Evolutionary conservation across 345 rosid species (phyloP).

Genomic region (Schrenkiella parvula): DNA sequence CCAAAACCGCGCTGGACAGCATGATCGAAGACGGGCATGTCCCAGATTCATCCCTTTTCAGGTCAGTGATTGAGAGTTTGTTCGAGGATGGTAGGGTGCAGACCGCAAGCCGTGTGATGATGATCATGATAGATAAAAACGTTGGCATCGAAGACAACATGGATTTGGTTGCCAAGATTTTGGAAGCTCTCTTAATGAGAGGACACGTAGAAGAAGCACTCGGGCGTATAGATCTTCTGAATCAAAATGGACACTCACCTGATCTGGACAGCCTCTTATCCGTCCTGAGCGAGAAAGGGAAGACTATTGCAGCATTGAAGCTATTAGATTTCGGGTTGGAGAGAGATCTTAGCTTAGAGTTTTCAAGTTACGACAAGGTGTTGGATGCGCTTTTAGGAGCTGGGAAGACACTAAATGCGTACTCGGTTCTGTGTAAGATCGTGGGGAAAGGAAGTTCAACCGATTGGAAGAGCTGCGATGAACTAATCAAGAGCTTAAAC

Average conservation of each 20-base stretch:
- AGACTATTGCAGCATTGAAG: constrained; percentile 81
- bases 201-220: constrained; percentile 93
- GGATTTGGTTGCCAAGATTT: constrained; percentile 72
- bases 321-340: constrained; percentile 69
- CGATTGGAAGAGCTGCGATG: constrained; percentile 67
- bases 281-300: constrained; percentile 65
- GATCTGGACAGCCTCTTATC: constrained; percentile 61
- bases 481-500: constrained; percentile 71
- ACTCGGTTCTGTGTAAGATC: constrained; percentile 74
- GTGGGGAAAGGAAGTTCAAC: constrained; percentile 65
- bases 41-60: constrained; percentile 63
- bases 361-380: constrained; percentile 72
- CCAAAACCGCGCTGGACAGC: constrained; percentile 76
- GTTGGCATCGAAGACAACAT: constrained; percentile 66
- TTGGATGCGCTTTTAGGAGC: constrained; percentile 75
- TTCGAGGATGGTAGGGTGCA: constrained; percentile 88
- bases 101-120: constrained; percentile 90
- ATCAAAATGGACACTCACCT: constrained; percentile 47
- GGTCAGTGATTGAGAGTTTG: constrained; percentile 80
- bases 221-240: constrained; percentile 72
- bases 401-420: constrained; percentile 88
- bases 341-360: constrained; percentile 54
- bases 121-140: constrained; percentile 78
- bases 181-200: constrained; percentile 83
- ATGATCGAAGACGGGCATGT: constrained; percentile 81